Percentiles rank a stretch among this genome's conserved stretches.
Evolutionary conservation across 1,284 basidiomycete genomes (phyloP).

Genomic region (Thelephora terrestris): DNA sequence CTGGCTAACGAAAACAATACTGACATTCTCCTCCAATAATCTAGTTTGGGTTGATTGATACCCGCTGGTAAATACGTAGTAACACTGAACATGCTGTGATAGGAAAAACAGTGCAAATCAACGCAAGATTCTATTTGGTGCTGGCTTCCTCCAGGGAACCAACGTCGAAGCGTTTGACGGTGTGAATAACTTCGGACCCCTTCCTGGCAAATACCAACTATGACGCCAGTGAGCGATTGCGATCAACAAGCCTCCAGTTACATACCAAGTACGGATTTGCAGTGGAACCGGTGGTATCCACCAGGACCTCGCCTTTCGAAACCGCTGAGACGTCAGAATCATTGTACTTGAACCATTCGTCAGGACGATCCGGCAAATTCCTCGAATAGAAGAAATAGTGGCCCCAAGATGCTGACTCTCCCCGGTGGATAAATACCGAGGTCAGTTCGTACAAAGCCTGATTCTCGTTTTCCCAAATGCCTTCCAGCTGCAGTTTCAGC

Average conservation of each 20-base stretch:
- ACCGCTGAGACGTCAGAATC: slow-evolving; percentile 75
- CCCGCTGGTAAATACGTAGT: no score
- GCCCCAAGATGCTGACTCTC: slow-evolving; percentile 72
- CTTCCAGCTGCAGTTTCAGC: slow-evolving; percentile 66
- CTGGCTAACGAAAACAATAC: no score
- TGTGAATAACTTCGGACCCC: slow-evolving; percentile 63
- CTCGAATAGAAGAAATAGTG: slow-evolving; percentile 88
- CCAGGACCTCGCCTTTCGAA: slow-evolving; percentile 66
- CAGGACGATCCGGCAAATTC: slow-evolving; percentile 61
- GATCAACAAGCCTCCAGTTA: slow-evolving; percentile 9
- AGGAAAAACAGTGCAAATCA: no score
- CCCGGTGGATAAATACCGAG: slow-evolving; percentile 94
- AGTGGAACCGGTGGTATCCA: slow-evolving; percentile 70
- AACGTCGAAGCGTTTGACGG: slow-evolving; percentile 54
- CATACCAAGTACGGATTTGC: slow-evolving; percentile 77
- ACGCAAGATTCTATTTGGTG: not conserved
- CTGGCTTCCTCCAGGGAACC: slow-evolving; percentile 11
- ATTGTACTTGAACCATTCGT: slow-evolving; percentile 94
- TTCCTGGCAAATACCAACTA: slow-evolving; percentile 77
- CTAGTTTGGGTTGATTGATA: no score
- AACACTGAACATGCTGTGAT: no score
- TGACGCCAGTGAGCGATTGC: not conserved
- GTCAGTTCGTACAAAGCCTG: slow-evolving; percentile 83
- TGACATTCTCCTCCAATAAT: no score
- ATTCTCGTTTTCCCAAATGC: slow-evolving; percentile 64